Conservation (phyloP, 495 filamentous ascomycete genomes). For the Penicillium roqueforti region DNA sequence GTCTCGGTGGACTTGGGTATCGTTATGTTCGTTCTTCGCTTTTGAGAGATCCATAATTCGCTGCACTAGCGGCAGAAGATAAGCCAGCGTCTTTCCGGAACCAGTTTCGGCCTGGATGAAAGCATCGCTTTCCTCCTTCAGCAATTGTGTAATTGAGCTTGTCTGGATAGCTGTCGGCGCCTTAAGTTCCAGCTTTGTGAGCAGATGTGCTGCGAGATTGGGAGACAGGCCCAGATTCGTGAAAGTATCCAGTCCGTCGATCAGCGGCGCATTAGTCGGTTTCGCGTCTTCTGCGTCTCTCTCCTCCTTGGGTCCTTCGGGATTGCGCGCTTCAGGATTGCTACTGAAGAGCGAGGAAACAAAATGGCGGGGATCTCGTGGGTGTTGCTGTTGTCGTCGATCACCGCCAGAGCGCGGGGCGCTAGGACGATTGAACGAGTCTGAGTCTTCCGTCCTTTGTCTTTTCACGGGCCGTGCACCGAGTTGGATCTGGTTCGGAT, state of each 20-base stretch:
- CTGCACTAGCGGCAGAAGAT: constrained; percentile 86
- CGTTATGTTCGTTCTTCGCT: constrained; percentile 14
- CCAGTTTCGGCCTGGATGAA: constrained; percentile 97
- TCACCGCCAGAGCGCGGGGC: constrained; percentile 8
- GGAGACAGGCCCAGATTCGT: constrained; percentile 74
- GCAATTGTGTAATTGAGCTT: constrained; percentile 69
- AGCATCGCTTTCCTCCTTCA: constrained; percentile 81
- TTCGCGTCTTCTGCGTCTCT: constrained; percentile 53
- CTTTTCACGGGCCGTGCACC: constrained; percentile 36
- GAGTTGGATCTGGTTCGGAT: constrained; percentile 41
- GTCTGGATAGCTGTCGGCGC: constrained; percentile 94
- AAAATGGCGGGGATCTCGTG: constrained; percentile 49
- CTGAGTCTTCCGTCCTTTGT: constrained; percentile 33
- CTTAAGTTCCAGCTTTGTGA: constrained; percentile 81
- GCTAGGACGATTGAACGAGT: constrained; percentile 12
- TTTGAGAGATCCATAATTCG: constrained; percentile 72
- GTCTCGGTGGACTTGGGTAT: constrained; percentile 59
- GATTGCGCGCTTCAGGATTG: constrained; percentile 67
- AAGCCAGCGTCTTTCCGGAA: constrained; percentile 94
- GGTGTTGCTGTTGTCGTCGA: constrained; percentile 18
- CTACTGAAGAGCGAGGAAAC: constrained; percentile 88
- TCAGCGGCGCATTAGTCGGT: constrained; percentile 95
- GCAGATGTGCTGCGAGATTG: constrained; percentile 72
- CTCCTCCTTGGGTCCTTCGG: constrained; percentile 39
- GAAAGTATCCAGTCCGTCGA: constrained; percentile 77